Evolutionary conservation across 805 yeast genomes (phyloP), one percentile per base, ranked within the genome.

Genomic region (Vanderwaltozyma verrucispora): DNA sequence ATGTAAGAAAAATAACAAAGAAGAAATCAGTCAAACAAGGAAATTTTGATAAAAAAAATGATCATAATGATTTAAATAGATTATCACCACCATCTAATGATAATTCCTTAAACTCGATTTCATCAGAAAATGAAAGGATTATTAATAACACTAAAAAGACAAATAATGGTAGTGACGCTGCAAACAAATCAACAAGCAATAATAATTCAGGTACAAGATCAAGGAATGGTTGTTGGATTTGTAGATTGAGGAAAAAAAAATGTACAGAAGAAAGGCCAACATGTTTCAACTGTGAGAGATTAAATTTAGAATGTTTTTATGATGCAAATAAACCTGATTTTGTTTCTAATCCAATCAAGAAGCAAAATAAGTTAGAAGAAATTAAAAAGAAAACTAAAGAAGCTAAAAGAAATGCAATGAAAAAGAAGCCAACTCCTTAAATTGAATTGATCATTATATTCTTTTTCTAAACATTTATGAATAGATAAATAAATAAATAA

Each of bases 161-260:
- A 12, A 23, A 14, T 18, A 33, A 19, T 13, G 11, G 12, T 8
- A 10, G n/a, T 24, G 11, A 8, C 10, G 6, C 24, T 21, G 6
- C 24, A 21, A 21, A 21, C 6, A 21, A 7, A 21, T 21, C 24
- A 13, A n/a, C 30, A 13, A 31, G 20, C 8, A 30, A 36, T 15
- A 6, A n/a, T 11, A 9, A 9, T n/a, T 10, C 24, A 4, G 39
- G 35, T 9, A 52, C 63, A 17, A 57, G 80, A 34, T 72, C 78
- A 1, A 70, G 69, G 42, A 63, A 64, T 23, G 88, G 88, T 0
- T 81, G 92, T 51, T 81, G 89, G 89, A 81, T 84, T 5, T 81
- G 89, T 52, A 60, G 88, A 40, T 57, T 79, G 14, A 67, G 92
- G 28, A 77, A 83, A 45, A 81, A 81, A 54, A 74, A 78, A 45